A percentile compares a stretch with the other conserved stretches of the same genome.
Conservation (phyloP, 768 basidiomycete genomes). For the Amanita thiersii region DNA sequence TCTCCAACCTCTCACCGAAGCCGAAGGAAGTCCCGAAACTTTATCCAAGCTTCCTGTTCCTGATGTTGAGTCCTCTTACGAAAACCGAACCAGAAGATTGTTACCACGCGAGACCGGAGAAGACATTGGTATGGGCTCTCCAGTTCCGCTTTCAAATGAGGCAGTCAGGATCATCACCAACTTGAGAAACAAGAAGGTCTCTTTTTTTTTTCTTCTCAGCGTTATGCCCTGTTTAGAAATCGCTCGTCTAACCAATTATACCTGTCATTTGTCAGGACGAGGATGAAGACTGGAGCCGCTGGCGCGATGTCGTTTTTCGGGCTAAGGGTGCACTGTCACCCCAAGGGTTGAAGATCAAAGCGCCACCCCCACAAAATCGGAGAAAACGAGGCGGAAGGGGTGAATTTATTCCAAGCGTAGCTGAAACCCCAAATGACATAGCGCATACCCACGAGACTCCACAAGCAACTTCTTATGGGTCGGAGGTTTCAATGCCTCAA, state of each 20-base stretch:
- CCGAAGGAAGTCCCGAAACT: slow-evolving; percentile 39
- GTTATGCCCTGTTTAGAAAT: slow-evolving; percentile 2
- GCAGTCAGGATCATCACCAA: slow-evolving; percentile 73
- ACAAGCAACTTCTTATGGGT: neutral
- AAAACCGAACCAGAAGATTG: slow-evolving; percentile 24
- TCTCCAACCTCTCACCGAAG: slow-evolving; percentile 28
- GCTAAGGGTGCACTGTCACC: slow-evolving; percentile 57
- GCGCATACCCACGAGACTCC: too few relatives aligned
- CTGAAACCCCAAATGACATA: too few relatives aligned
- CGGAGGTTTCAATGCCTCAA: neutral
- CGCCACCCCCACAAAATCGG: slow-evolving; percentile 53
- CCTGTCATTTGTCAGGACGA: slow-evolving; percentile 49
- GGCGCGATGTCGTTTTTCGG: slow-evolving; percentile 79
- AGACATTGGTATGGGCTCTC: slow-evolving; percentile 85
- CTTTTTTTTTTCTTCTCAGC: slow-evolving; percentile 11
- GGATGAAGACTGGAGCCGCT: slow-evolving; percentile 82
- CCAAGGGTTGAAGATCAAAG: slow-evolving; percentile 31
- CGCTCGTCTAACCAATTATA: neutral
- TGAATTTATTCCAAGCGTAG: too few relatives aligned
- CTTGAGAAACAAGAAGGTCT: slow-evolving; percentile 76
- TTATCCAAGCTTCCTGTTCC: slow-evolving; percentile 16
- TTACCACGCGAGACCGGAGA: slow-evolving; percentile 81
- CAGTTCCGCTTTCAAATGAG: slow-evolving; percentile 68
- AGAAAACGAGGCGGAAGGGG: slow-evolving; percentile 53
- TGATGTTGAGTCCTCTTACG: slow-evolving; percentile 9